phyloP scores from a whole-genome alignment of 257 asterid species.

The Penstemon davidsonii region DNA sequence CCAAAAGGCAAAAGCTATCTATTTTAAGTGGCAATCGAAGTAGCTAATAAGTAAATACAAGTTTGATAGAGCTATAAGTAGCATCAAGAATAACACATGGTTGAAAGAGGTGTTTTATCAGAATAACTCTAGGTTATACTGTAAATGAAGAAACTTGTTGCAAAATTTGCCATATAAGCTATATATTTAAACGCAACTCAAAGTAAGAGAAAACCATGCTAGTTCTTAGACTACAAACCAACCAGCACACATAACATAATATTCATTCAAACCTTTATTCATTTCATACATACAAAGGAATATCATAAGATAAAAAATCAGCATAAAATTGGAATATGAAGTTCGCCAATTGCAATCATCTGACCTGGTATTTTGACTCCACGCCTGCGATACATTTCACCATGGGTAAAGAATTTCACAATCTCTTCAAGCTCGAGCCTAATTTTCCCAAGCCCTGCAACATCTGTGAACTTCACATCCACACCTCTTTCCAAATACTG shows the following conservation, averaged over 20 bases:
- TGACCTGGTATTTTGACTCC: constrained; percentile 95
- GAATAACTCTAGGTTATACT: not conserved
- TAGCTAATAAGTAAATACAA: not conserved
- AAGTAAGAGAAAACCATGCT: not conserved
- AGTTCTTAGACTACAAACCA: not conserved
- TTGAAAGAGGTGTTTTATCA: constrained; percentile 2
- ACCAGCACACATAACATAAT: constrained; percentile 17
- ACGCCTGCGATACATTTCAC: constrained; percentile 93
- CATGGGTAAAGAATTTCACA: constrained; percentile 97
- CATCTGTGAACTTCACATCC: constrained; percentile 92
- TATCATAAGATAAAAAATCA: not conserved
- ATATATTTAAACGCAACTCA: not conserved
- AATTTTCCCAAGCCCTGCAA: constrained; percentile 97
- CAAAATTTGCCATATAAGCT: constrained; percentile 1
- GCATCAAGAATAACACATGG: not conserved
- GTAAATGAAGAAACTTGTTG: not conserved
- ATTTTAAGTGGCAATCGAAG: constrained; percentile 1
- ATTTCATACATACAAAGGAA: not conserved
- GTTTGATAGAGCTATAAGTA: not conserved
- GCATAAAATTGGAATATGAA: constrained; percentile 19
- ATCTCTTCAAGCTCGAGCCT: constrained; percentile 96
- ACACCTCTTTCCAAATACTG: constrained; percentile 82
- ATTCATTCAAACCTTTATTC: not conserved
- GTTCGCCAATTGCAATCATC: constrained; percentile 24
- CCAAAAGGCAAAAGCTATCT: not conserved